A percentile compares a stretch with the other conserved stretches of the same genome.
These are phyloP conservation scores for Hsuehochloa calcarea DNA, from an alignment of 176 grass and related monocot genomes.

Conservation along the genomic window DNA sequence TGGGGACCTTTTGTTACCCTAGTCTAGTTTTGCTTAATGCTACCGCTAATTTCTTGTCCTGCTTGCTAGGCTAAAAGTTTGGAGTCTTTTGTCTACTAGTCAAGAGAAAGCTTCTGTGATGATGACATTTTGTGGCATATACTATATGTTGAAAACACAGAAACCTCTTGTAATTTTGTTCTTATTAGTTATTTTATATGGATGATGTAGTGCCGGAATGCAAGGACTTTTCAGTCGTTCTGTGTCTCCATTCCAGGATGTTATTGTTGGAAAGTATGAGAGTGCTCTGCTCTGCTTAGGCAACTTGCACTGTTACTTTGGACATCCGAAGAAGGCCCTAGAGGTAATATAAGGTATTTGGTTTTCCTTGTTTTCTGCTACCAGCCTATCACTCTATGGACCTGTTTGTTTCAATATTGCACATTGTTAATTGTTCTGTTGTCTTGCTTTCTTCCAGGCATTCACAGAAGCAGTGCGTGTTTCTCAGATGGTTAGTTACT, in stretches of 20 bases:
- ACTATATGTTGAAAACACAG: background rate
- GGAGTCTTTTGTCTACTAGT: background rate
- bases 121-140: slow-evolving; percentile 9
- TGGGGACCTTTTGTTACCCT: background rate
- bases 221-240: slow-evolving; percentile 77
- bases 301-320: slow-evolving; percentile 90
- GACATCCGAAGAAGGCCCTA: slow-evolving; percentile 88
- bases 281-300: slow-evolving; percentile 89
- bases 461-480: slow-evolving; percentile 91
- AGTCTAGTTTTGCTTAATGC: slow-evolving; percentile 19
- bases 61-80: background rate
- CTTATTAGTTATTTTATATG: slow-evolving; percentile 28
- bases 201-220: slow-evolving; percentile 85
- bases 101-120: slow-evolving; percentile 24
- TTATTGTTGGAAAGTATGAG: slow-evolving; percentile 87
- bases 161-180: slow-evolving; percentile 13
- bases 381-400: background rate
- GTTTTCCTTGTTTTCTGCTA: slow-evolving; percentile 23
- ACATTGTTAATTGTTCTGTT: slow-evolving; percentile 24
- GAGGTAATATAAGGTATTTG: slow-evolving; percentile 58
- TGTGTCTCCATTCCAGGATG: slow-evolving; percentile 52
- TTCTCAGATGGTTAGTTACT: slow-evolving; percentile 85
- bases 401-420: slow-evolving; percentile 22
- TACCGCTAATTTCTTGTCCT: background rate
- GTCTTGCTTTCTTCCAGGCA: slow-evolving; percentile 65